Base-by-base conservation (phyloP, 345 rosid species). In the Heritiera fomes region DNA sequence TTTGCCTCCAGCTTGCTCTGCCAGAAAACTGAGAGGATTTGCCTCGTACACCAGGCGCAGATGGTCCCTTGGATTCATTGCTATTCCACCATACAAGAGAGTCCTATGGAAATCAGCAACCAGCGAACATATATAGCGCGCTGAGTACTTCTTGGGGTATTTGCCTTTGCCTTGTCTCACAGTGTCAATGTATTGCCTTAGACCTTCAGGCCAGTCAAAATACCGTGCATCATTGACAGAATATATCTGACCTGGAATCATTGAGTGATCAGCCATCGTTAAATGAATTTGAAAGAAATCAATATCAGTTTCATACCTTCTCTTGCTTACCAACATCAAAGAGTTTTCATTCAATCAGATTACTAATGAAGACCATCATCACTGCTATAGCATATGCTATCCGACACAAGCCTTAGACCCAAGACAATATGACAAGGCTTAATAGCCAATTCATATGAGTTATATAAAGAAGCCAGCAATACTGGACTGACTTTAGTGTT, bases 51-150 rank as follows among this genome's bases (percentile, higher is more conserved):
- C 98, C 62, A 95, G 83, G 23, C 97, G 97, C 23, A 95, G 95
- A 84, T 95, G 98, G 83, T 90, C 93, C 82, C 98, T 91, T 12
- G 98, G 98, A 81, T 93, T 95, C 98, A 95, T 95, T 77, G 97
- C 94, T 18, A 95, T 84, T 12, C 98, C 98, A 34, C 98, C 98
- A 79, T 93, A 95, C 84, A 95, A 76, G 46, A 95, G 58, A 4
- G 98, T 95, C 78, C 98, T 85, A 75, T 95, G 98, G 71, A 93
- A 91, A 86, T 95, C 98, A 78, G 98, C 98, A 38, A 95, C 98
- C 43, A 95, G 85, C 73, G 97, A 95, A 82, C 98, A 95, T 82
- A 95, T 90, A 75, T 95, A 95, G 49, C 98, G 94, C 0, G 98
- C 98, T 3, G 98, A 95, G 77, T 95, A 93, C 71, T 95, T 95